Percentiles rank a stretch among this genome's conserved stretches.
Conservation (phyloP, 176 grass and related monocot species). For the Leersia perrieri region DNA sequence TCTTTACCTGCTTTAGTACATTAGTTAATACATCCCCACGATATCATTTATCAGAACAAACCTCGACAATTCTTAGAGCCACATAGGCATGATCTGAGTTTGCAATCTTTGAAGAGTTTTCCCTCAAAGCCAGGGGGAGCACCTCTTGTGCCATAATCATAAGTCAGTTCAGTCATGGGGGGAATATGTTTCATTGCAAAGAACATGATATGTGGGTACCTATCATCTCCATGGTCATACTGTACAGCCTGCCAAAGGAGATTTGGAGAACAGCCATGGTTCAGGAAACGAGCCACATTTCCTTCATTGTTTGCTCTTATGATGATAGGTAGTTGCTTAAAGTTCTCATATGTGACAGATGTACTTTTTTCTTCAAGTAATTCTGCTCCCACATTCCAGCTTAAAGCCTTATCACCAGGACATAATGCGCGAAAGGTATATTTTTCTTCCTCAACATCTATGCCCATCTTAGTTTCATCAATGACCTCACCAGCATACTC, state of each 20-base stretch:
- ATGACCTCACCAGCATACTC: slow-evolving; percentile 59
- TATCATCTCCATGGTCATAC: slow-evolving; percentile 49
- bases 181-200: slow-evolving; percentile 69
- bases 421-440: slow-evolving; percentile 40
- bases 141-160: slow-evolving; percentile 58
- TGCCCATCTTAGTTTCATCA: slow-evolving; percentile 26
- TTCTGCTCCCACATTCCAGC: slow-evolving; percentile 53
- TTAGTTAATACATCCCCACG: not conserved
- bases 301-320: slow-evolving; percentile 55
- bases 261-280: slow-evolving; percentile 73
- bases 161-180: slow-evolving; percentile 68
- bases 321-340: slow-evolving; percentile 34
- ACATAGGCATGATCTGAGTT: slow-evolving; percentile 44
- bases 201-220: slow-evolving; percentile 62
- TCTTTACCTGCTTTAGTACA: slow-evolving; percentile 27
- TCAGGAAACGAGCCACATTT: slow-evolving; percentile 65
- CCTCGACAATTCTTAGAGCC: slow-evolving; percentile 38
- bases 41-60: slow-evolving; percentile 28
- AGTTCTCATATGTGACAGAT: slow-evolving; percentile 14
- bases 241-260: slow-evolving; percentile 65
- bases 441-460: slow-evolving; percentile 33
- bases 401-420: slow-evolving; percentile 8
- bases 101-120: not conserved
- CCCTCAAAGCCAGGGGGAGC: slow-evolving; percentile 29
- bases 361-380: slow-evolving; percentile 35